phyloP scores from a whole-genome alignment of 2,329 filamentous ascomycete species.

The Aschersonia sp. region DNA sequence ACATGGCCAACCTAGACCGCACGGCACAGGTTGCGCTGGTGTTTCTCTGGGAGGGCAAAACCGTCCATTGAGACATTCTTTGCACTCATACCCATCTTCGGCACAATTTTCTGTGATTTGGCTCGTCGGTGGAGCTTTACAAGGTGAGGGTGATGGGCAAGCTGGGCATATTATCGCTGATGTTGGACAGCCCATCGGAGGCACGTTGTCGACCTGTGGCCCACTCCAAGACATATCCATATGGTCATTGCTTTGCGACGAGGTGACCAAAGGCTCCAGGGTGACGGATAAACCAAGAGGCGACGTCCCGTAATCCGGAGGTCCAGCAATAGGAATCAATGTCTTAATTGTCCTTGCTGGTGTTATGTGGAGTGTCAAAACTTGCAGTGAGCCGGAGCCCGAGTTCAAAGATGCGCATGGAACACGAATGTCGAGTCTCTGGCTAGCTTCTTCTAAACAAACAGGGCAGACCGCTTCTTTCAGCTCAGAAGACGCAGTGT shows the following conservation, averaged over 20 bases:
- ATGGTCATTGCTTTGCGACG: not conserved
- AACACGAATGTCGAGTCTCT: no score
- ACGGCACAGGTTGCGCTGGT: conserved; percentile 13
- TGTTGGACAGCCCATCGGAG: not conserved
- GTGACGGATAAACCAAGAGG: not conserved
- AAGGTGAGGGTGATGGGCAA: not conserved
- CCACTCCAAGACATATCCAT: not conserved
- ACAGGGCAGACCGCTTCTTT: no score
- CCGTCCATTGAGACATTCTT: conserved; percentile 16
- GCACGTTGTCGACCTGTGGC: not conserved
- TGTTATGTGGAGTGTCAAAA: not conserved
- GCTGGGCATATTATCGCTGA: not conserved
- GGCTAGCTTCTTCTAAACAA: no score
- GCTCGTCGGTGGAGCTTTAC: not conserved
- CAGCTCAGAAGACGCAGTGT: no score
- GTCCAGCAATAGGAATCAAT: not conserved
- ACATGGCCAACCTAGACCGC: conserved; percentile 17
- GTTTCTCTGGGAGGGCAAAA: conserved; percentile 17
- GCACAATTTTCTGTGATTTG: conserved; percentile 8
- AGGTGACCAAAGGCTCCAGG: not conserved
- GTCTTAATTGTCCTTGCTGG: not conserved
- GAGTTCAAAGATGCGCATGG: no score
- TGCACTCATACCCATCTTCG: conserved; percentile 12
- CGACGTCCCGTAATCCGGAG: not conserved
- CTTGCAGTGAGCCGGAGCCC: no score